These are phyloP conservation scores for Candida cerambycidarum DNA, from an alignment of 805 yeast species.

Conservation along the genomic window DNA sequence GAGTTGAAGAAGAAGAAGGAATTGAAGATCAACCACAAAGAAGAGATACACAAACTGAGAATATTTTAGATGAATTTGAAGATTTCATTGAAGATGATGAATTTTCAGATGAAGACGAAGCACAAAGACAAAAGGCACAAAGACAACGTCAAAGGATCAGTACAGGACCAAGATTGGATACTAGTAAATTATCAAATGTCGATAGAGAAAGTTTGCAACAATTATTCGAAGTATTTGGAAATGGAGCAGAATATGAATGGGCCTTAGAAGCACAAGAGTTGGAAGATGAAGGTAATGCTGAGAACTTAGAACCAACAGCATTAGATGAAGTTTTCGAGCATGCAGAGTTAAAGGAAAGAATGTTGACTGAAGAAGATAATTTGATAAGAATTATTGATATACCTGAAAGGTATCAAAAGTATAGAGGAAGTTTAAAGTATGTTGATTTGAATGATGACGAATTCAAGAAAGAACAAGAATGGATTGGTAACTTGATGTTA, in stretches of 20 bases:
- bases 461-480: slow-evolving; percentile 67
- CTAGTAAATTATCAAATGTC: slow-evolving; percentile 58
- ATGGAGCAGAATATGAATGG: slow-evolving; percentile 97
- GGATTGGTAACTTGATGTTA: slow-evolving; percentile 71
- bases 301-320: slow-evolving; percentile 57
- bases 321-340: slow-evolving; percentile 93
- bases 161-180: slow-evolving; percentile 48
- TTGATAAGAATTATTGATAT: slow-evolving; percentile 79
- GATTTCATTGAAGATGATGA: slow-evolving; percentile 98
- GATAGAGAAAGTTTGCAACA: slow-evolving; percentile 93
- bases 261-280: slow-evolving; percentile 87
- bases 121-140: slow-evolving; percentile 32
- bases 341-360: slow-evolving; percentile 83
- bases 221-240: slow-evolving; percentile 92
- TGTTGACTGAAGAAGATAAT: slow-evolving; percentile 92
- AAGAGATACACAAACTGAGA: slow-evolving; percentile 23
- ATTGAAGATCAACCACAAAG: slow-evolving; percentile 20
- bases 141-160: slow-evolving; percentile 32
- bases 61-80: slow-evolving; percentile 78
- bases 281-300: slow-evolving; percentile 54
- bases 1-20: slow-evolving; percentile 26
- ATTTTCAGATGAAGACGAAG: slow-evolving; percentile 81
- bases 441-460: slow-evolving; percentile 71
- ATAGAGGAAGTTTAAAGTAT: slow-evolving; percentile 64
- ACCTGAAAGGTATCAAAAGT: slow-evolving; percentile 88